Percentiles rank a stretch among this genome's conserved stretches.
Evolutionary conservation across 306 rosid species (phyloP).

Genomic region (Begonia peltatifolia): DNA sequence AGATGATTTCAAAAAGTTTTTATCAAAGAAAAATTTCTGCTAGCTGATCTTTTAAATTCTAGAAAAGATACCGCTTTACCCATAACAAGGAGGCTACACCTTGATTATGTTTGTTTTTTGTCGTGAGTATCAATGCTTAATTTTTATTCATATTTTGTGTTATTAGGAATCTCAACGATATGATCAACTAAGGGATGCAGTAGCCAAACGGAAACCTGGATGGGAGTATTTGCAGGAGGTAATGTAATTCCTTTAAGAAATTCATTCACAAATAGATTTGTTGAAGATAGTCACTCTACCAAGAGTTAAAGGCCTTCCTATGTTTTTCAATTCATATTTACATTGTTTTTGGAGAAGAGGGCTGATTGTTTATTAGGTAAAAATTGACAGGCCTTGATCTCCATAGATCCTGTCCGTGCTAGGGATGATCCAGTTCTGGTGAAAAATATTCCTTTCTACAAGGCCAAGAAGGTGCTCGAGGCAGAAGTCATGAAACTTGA

Average conservation of each 20-base stretch:
- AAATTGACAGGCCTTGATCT: conserved; percentile 57
- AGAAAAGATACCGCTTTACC: too few species aligned
- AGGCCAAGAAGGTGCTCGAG: conserved; percentile 80
- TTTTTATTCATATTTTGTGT: conserved; percentile 8
- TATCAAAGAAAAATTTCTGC: too few species aligned
- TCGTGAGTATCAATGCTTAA: conserved; percentile 2
- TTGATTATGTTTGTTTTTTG: not conserved
- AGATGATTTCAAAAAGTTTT: too few species aligned
- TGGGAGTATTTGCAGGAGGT: conserved; percentile 96
- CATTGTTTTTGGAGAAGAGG: too few species aligned
- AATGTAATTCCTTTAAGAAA: conserved; percentile 19
- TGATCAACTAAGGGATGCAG: conserved; percentile 80
- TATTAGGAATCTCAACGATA: conserved; percentile 68
- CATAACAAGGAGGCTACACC: too few species aligned
- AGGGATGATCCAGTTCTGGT: conserved; percentile 82
- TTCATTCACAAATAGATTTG: conserved; percentile 3
- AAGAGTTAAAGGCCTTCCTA: not conserved
- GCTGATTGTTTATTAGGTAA: not conserved
- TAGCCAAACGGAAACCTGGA: conserved; percentile 78
- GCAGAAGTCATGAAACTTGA: conserved; percentile 70
- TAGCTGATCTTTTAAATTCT: too few species aligned
- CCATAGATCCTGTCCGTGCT: conserved; percentile 85
- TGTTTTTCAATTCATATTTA: too few species aligned
- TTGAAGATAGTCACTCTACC: not conserved
- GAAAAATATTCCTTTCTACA: conserved; percentile 65